Conservation (phyloP, 2,329 filamentous ascomycete species). For the Trichoderma koningiopsis region DNA sequence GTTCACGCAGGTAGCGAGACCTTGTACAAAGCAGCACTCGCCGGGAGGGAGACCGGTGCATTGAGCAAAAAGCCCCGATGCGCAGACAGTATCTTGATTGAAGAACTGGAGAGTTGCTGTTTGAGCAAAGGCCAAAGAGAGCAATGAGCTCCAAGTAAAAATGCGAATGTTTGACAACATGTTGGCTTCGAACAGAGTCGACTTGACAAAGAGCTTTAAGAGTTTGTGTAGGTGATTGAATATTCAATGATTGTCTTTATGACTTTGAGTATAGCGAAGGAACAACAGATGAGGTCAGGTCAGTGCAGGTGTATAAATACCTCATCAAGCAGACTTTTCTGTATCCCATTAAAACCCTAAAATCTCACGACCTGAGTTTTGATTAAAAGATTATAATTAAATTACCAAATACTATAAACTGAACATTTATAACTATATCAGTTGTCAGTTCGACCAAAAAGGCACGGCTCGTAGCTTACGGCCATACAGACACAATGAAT, state of each 20-base stretch:
- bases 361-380: no score
- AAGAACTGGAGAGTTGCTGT: not conserved
- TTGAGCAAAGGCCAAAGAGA: not conserved
- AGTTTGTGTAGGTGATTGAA: no score
- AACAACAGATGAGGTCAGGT: not conserved
- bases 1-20: not conserved
- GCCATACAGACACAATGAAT: no score
- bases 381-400: no score
- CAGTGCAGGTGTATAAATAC: not conserved
- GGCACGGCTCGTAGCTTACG: no score
- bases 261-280: not conserved
- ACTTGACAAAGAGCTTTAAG: not conserved
- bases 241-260: not conserved
- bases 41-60: not conserved
- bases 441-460: no score
- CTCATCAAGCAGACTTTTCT: not conserved
- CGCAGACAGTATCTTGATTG: not conserved
- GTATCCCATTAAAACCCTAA: not conserved
- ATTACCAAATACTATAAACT: no score
- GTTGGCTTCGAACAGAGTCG: not conserved
- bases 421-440: no score
- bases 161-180: not conserved
- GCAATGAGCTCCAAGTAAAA: not conserved
- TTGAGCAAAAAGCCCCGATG: not conserved
- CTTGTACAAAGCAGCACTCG: not conserved